A percentile compares a stretch with the other conserved stretches of the same genome.
Evolutionary conservation across 805 yeast genomes (phyloP).

Genomic region (Monosporozyma aerobia): DNA sequence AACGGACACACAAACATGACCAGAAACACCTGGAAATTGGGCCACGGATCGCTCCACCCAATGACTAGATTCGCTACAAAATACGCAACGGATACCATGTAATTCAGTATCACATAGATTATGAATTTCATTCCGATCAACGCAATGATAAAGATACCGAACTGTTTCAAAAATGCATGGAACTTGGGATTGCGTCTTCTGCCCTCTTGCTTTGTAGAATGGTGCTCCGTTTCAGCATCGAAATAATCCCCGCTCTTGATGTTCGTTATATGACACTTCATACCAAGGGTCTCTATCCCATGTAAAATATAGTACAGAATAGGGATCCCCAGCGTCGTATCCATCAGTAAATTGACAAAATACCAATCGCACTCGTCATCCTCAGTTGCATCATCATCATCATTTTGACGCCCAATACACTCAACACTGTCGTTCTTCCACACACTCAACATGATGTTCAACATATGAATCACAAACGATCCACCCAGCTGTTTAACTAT

Average conservation of each 20-base stretch:
- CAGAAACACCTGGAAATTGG: slow-evolving; percentile 73
- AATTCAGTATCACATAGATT: slow-evolving; percentile 47
- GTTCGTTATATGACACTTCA: slow-evolving; percentile 28
- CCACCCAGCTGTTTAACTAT: slow-evolving; percentile 87
- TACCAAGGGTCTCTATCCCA: slow-evolving; percentile 38
- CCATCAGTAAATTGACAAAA: slow-evolving; percentile 77
- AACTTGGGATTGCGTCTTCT: slow-evolving; percentile 43
- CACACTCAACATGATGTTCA: slow-evolving; percentile 66
- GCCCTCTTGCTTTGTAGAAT: slow-evolving; percentile 46
- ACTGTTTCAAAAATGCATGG: slow-evolving; percentile 61
- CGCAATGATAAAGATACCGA: slow-evolving; percentile 57
- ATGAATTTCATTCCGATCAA: slow-evolving; percentile 53
- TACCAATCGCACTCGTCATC: slow-evolving; percentile 91
- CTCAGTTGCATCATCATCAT: slow-evolving; percentile 34
- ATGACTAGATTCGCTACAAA: slow-evolving; percentile 68
- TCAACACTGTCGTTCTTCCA: slow-evolving; percentile 28
- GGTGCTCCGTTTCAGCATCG: not conserved
- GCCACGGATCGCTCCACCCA: slow-evolving; percentile 75
- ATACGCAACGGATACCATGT: slow-evolving; percentile 61
- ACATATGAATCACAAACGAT: slow-evolving; percentile 70
- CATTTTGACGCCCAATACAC: not conserved
- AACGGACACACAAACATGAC: slow-evolving; percentile 80
- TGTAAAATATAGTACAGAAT: slow-evolving; percentile 54
- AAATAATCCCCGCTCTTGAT: slow-evolving; percentile 40
- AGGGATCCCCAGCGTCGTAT: slow-evolving; percentile 90